phyloP scores from a whole-genome alignment of 495 filamentous ascomycete genomes.

The Mytilinidion resinicola region DNA sequence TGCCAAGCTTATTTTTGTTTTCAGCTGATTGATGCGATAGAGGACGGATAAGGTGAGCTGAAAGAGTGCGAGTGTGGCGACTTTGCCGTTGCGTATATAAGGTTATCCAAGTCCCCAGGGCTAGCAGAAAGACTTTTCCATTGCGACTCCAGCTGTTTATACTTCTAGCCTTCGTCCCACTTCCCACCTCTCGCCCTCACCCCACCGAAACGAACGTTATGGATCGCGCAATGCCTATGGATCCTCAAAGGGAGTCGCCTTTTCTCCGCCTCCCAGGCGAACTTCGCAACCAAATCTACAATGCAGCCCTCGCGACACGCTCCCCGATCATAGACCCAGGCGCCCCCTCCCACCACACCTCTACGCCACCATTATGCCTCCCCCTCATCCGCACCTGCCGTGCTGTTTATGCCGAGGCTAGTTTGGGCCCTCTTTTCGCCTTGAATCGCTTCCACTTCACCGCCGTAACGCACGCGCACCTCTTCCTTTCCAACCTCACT shows the following conservation, averaged over 20 bases:
- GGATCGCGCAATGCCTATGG: neutral
- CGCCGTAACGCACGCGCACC: conserved; percentile 7
- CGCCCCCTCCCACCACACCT: neutral
- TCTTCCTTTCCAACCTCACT: conserved; percentile 10
- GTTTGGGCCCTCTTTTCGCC: conserved; percentile 12
- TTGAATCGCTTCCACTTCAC: conserved; percentile 27
- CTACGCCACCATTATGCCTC: conserved; percentile 3
- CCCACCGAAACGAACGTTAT: too few relatives aligned
- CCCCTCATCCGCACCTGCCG: conserved; percentile 24
- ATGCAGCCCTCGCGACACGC: conserved; percentile 12
- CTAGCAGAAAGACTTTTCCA: too few relatives aligned
- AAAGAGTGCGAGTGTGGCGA: too few relatives aligned
- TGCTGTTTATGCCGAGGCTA: conserved; percentile 15
- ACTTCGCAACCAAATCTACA: conserved; percentile 23
- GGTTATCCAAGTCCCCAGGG: too few relatives aligned
- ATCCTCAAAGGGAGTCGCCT: conserved; percentile 17
- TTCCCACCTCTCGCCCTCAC: neutral
- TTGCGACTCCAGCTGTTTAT: too few relatives aligned
- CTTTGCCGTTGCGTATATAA: too few relatives aligned
- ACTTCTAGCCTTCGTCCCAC: too few relatives aligned
- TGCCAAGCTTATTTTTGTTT: too few relatives aligned
- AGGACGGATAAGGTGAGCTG: too few relatives aligned
- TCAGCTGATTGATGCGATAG: too few relatives aligned
- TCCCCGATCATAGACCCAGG: conserved; percentile 16
- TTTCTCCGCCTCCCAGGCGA: conserved; percentile 26